Evolutionary conservation across 164 flowering plant species (phyloP).

Genomic region (grape (Vitis vinifera)): DNA sequence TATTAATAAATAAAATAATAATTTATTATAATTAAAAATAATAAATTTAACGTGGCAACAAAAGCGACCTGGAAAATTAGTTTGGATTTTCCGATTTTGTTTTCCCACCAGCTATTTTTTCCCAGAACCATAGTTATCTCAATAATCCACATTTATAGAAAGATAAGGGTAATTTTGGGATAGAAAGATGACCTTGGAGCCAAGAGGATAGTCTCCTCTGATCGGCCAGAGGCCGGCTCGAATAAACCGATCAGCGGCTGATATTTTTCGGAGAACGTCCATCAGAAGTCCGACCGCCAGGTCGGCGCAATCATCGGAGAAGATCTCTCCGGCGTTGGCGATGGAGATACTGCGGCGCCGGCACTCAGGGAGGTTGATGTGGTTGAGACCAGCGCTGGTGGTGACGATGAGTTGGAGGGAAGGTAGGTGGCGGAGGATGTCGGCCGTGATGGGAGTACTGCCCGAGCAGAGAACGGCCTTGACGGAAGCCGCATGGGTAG

Average conservation of each 20-base stretch:
- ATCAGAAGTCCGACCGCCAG: slow-evolving; percentile 53
- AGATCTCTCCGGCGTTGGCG: slow-evolving; percentile 35
- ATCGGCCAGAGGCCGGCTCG: slow-evolving; percentile 39
- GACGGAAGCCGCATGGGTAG: slow-evolving; percentile 22
- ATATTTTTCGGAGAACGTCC: slow-evolving; percentile 49
- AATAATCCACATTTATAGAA: neutral
- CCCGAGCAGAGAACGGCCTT: slow-evolving; percentile 25
- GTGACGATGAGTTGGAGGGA: slow-evolving; percentile 44
- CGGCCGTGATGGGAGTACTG: slow-evolving; percentile 10
- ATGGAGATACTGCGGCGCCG: slow-evolving; percentile 47
- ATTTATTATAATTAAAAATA: no score
- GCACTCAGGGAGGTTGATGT: slow-evolving; percentile 65
- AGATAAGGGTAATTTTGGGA: no score
- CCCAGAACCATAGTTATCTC: no score
- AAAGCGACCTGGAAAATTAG: no score
- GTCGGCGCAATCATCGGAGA: slow-evolving; percentile 66
- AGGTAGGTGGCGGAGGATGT: slow-evolving; percentile 34
- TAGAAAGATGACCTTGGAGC: slow-evolving; percentile 27
- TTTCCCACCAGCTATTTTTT: no score
- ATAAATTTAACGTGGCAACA: no score
- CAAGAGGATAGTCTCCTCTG: slow-evolving; percentile 37
- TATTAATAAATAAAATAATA: no score
- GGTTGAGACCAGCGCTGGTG: slow-evolving; percentile 60
- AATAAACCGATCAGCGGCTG: slow-evolving; percentile 51
- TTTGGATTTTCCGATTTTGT: no score